These are phyloP conservation scores for Hirschfeldia incana DNA, from an alignment of 345 rosid species.

Conservation along the genomic window DNA sequence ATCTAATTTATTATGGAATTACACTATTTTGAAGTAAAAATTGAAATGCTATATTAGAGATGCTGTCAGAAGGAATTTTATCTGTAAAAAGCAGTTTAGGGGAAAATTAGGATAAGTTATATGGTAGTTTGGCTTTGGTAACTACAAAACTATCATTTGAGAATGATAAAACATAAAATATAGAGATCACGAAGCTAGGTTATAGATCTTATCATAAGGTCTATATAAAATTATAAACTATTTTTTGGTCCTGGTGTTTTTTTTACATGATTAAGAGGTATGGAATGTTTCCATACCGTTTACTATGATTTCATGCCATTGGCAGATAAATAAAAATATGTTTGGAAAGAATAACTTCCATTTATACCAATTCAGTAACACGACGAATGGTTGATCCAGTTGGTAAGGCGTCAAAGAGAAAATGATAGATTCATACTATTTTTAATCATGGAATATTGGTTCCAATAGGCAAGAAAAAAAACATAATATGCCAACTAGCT, in stretches of 20 bases:
- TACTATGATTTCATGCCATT: not conserved
- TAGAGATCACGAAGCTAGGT: slow-evolving; percentile 17
- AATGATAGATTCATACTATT: too few relatives aligned
- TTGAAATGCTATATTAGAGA: too few relatives aligned
- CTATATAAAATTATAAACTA: slow-evolving; percentile 4
- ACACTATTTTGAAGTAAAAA: too few relatives aligned
- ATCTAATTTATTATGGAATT: too few relatives aligned
- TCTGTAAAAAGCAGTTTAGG: too few relatives aligned
- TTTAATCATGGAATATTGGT: too few relatives aligned
- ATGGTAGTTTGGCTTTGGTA: not conserved
- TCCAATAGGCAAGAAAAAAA: too few relatives aligned
- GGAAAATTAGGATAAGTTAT: not conserved
- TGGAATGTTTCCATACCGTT: not conserved
- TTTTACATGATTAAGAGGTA: not conserved
- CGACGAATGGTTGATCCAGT: slow-evolving; percentile 10
- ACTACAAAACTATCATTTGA: slow-evolving; percentile 2
- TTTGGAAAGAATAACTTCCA: not conserved
- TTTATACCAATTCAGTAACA: not conserved
- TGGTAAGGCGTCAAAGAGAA: not conserved
- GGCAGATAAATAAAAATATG: not conserved
- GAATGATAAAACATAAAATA: slow-evolving; percentile 1
- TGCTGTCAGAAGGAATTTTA: too few relatives aligned
- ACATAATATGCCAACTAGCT: too few relatives aligned
- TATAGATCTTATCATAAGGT: not conserved
- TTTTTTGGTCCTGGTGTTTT: not conserved